Percentiles rank a stretch among this genome's conserved stretches.
phyloP scores from a whole-genome alignment of 805 yeast genomes.

The Debaryomyces tyrocola region DNA sequence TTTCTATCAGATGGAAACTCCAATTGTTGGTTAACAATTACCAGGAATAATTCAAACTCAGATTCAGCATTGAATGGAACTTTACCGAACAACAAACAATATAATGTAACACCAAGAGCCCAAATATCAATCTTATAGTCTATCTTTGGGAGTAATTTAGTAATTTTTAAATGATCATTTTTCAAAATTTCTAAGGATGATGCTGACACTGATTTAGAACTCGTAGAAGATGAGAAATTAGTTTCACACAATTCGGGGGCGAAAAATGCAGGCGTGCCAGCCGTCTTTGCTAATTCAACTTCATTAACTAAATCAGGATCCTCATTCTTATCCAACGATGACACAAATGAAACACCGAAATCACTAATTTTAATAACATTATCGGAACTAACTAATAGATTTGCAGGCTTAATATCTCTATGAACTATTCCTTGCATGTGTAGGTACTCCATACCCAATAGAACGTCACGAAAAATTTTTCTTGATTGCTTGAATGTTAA shows the following conservation, averaged over 20 bases:
- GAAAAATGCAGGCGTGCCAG: slow-evolving; percentile 96
- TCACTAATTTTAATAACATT: slow-evolving; percentile 89
- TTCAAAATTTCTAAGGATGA: slow-evolving; percentile 21
- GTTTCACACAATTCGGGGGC: slow-evolving; percentile 90
- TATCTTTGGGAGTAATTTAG: slow-evolving; percentile 47
- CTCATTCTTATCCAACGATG: slow-evolving; percentile 42
- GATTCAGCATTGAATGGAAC: slow-evolving; percentile 88
- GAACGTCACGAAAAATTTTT: slow-evolving; percentile 75
- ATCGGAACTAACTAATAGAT: slow-evolving; percentile 67
- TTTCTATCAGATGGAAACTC: slow-evolving; percentile 50
- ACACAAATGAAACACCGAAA: slow-evolving; percentile 89
- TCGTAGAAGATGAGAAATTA: slow-evolving; percentile 29
- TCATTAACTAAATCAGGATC: slow-evolving; percentile 50
- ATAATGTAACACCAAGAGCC: slow-evolving; percentile 93
- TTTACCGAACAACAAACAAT: slow-evolving; percentile 81
- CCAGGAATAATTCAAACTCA: slow-evolving; percentile 82
- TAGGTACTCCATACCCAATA: slow-evolving; percentile 84
- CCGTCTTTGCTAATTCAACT: slow-evolving; percentile 88
- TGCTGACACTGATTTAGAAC: slow-evolving; percentile 14
- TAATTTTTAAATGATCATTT: slow-evolving; percentile 17
- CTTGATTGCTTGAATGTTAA: slow-evolving; percentile 67
- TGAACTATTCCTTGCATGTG: slow-evolving; percentile 91
- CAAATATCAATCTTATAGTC: slow-evolving; percentile 91
- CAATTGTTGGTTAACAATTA: slow-evolving; percentile 64
- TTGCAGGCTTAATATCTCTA: slow-evolving; percentile 95